phyloP scores from a whole-genome alignment of 441 rosid genomes.

The Caryocar brasiliense region DNA sequence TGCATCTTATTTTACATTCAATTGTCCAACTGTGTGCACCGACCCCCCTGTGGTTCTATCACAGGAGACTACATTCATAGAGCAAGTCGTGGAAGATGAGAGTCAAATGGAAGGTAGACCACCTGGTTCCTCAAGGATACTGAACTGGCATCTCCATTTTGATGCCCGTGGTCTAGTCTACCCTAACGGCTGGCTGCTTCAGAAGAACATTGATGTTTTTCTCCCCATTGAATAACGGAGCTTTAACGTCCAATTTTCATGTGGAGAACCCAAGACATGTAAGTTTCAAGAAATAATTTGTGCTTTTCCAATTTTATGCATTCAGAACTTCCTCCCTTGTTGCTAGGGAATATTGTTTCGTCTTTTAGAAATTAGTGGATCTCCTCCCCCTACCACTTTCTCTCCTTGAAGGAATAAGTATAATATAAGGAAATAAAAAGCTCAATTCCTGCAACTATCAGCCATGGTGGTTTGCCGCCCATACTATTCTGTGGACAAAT shows the following conservation, averaged over 20 bases:
- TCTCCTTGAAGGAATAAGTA: no score
- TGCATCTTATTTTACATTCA: not conserved
- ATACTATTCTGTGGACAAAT: not conserved
- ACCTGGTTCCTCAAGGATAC: constrained; percentile 56
- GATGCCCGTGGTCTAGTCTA: constrained; percentile 43
- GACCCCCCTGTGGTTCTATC: no score
- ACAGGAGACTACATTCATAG: constrained; percentile 88
- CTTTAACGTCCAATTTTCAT: constrained; percentile 18
- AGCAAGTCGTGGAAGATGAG: constrained; percentile 87
- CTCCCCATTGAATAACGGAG: constrained; percentile 33
- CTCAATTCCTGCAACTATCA: no score
- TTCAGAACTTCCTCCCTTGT: no score
- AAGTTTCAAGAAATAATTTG: not conserved
- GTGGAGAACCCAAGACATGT: constrained; percentile 15
- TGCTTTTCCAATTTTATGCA: not conserved
- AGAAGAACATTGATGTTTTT: constrained; percentile 53
- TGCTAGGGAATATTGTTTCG: no score
- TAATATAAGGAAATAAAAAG: no score
- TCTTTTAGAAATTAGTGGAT: no score
- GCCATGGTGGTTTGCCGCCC: no score
- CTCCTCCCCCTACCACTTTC: no score
- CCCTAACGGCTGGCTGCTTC: constrained; percentile 71
- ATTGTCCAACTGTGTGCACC: no score
- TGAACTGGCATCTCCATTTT: constrained; percentile 94
- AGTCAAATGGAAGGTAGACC: constrained; percentile 79